These are phyloP conservation scores for Hypoxylon subgilvum DNA, from an alignment of 495 filamentous ascomycete genomes.

Conservation along the genomic window DNA sequence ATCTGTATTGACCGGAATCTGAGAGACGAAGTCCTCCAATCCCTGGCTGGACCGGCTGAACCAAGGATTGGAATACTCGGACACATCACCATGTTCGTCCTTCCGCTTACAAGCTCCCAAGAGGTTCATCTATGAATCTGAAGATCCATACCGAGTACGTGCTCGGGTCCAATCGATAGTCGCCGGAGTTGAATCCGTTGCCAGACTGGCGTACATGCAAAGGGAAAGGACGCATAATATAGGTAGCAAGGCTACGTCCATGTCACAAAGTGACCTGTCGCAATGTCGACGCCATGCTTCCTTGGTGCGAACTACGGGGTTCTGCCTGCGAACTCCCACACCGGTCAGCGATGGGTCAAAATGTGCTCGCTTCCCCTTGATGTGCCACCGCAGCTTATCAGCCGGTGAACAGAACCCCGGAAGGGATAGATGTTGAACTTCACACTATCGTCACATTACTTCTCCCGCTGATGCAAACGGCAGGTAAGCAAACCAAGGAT, in stretches of 20 bases:
- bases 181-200: slow-evolving; percentile 1
- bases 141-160: not conserved
- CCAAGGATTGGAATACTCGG: too few species aligned
- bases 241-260: too few species aligned
- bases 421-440: not conserved
- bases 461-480: slow-evolving; percentile 21
- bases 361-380: slow-evolving; percentile 7
- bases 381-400: slow-evolving; percentile 23
- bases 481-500: slow-evolving; percentile 23
- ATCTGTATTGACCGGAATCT: not conserved
- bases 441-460: not conserved
- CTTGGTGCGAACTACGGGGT: slow-evolving; percentile 1
- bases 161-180: slow-evolving; percentile 13
- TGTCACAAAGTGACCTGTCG: slow-evolving; percentile 12
- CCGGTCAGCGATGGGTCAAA: slow-evolving; percentile 25
- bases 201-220: slow-evolving; percentile 6
- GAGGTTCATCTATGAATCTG: slow-evolving; percentile 6
- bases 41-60: too few species aligned
- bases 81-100: not conserved
- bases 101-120: not conserved
- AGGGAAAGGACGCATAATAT: slow-evolving; percentile 8
- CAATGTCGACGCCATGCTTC: not conserved
- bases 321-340: slow-evolving; percentile 6
- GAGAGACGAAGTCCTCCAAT: not conserved
- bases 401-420: slow-evolving; percentile 17